phyloP scores from a whole-genome alignment of 257 asterid genomes.

The Ocimum tenuiflorum region DNA sequence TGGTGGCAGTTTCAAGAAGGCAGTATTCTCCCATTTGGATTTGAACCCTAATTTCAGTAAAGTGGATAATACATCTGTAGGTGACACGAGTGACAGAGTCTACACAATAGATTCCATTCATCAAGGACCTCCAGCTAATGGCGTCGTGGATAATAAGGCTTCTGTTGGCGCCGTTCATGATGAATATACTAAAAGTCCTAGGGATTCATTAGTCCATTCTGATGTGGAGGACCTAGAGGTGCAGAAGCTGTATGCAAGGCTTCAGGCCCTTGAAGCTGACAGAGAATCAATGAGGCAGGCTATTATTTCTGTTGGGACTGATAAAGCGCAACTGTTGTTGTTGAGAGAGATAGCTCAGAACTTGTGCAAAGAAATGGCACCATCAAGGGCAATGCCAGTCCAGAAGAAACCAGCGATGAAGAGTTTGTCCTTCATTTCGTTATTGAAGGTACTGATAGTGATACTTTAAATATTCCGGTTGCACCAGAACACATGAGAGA shows the following conservation, averaged over 20 bases:
- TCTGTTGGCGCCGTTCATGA: conserved; percentile 37
- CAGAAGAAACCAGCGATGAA: conserved; percentile 41
- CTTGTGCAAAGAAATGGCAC: conserved; percentile 74
- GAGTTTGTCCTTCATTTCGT: conserved; percentile 42
- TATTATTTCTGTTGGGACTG: conserved; percentile 78
- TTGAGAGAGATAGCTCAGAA: conserved; percentile 95
- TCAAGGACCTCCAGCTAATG: conserved; percentile 39
- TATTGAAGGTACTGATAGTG: conserved; percentile 58
- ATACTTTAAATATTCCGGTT: conserved; percentile 11
- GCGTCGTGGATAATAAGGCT: conserved; percentile 44
- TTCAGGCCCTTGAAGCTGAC: conserved; percentile 95
- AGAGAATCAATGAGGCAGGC: conserved; percentile 97
- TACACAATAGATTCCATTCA: conserved; percentile 88
- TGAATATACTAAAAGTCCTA: conserved; percentile 51
- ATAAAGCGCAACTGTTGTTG: conserved; percentile 80
- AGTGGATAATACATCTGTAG: conserved; percentile 63
- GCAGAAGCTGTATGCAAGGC: conserved; percentile 80
- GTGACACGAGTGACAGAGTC: conserved; percentile 69
- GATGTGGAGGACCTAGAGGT: conserved; percentile 60
- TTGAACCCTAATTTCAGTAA: conserved; percentile 45
- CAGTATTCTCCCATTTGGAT: conserved; percentile 38
- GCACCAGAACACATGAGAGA: neutral
- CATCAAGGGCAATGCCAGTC: conserved; percentile 38
- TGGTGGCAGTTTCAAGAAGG: conserved; percentile 45
- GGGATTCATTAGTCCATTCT: conserved; percentile 35